Conservation (phyloP, 192 early-diverging fungal genomes). For the Entomortierella beljakovae region DNA sequence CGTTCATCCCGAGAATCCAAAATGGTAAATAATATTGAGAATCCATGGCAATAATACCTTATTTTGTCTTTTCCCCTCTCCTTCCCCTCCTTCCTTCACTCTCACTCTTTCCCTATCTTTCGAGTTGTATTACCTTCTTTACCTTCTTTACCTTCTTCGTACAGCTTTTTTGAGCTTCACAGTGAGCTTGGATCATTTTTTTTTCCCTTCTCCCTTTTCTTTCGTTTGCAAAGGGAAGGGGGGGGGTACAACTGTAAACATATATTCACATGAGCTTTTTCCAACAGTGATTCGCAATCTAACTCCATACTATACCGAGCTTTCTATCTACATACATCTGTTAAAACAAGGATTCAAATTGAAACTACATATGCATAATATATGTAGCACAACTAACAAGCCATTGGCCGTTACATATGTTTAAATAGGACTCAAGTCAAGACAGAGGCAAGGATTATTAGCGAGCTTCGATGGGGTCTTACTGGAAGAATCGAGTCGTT, state of each 20-base stretch:
- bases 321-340: no score
- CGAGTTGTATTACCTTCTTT: background rate
- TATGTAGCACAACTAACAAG: background rate
- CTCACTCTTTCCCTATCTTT: background rate
- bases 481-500: constrained; percentile 88
- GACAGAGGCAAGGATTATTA: constrained; percentile 89
- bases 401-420: background rate
- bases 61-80: background rate
- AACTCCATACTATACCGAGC: no score
- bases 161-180: background rate
- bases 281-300: no score
- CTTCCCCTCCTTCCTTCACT: background rate
- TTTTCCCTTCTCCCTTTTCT: background rate
- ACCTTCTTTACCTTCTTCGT: no score
- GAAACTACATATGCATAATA: no score
- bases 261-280: no score
- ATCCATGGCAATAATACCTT: no score
- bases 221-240: no score
- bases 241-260: no score
- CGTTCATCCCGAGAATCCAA: constrained; percentile 61
- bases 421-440: constrained; percentile 70
- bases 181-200: constrained; percentile 1
- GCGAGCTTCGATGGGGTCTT: constrained; percentile 88
- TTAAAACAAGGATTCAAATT: no score
- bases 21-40: constrained; percentile 40